Evolutionary conservation across 169 alveolate species (phyloP), one percentile per base, ranked within the genome.

Genomic region (Eimeria mitis): DNA sequence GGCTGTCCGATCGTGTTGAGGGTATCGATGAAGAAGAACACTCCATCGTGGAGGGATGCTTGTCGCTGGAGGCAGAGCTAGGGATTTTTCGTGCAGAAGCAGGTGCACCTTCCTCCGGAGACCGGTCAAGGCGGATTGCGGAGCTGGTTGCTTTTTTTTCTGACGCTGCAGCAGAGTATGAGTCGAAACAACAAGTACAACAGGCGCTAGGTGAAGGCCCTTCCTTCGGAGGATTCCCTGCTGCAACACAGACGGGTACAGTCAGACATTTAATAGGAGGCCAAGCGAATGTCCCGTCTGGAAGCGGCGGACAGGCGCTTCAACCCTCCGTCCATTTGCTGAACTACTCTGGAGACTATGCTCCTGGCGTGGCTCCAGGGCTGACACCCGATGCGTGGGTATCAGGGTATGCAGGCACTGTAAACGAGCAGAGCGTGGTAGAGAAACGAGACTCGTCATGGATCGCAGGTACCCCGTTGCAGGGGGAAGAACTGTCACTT

Each of bases 21-120:
- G 61, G 37, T 25, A 3, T 25, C 23, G 85, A 75, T 28, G 34
- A 21, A 4, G 85, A 75, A 42, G 31, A 40, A 28, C 9, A 25
- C 9, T 47, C 42, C 37, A 42, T 75, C 9, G 6, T 75, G 85
- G 85, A 75, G 16, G 63, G 34, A 6, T 75, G 85, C 19, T 1
- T 75, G 25, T 59, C 54, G 25, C 31, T 75, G 85, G 85, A 75
- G 19, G 85, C n/a, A 9, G 85, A 75, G 13, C 59, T 75, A 34
- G 85, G 85, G 21, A 75, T 75, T 42, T 23, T 42, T 37, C 85
- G 37, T 42, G 34, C 52, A 75, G 61, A 42, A 7, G 19, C 40
- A 3, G 61, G 6, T 11, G 16, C 61, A n/a, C 34, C 56, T 47
- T 14, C 59, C 14, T 3, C 16, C 40, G 59, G 25, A 3, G 85